Evolutionary conservation across 2,329 filamentous ascomycete species (phyloP).

Genomic region (Aspergillus hortae): DNA sequence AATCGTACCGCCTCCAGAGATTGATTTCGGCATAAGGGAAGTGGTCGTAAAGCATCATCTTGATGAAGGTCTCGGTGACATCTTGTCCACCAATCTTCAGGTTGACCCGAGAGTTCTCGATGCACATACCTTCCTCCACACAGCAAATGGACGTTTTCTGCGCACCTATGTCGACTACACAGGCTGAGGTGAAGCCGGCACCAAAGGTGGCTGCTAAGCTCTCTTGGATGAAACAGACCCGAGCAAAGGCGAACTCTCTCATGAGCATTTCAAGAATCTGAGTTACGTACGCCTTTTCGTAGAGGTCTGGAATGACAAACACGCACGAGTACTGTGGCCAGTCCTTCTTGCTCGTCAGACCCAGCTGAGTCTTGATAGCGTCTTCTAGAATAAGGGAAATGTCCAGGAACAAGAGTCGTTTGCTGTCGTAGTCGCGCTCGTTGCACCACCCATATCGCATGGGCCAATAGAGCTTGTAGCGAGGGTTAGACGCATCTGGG

Average conservation of each 20-base stretch:
- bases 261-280: slow-evolving; percentile 80
- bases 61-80: slow-evolving; percentile 90
- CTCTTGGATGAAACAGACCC: slow-evolving; percentile 92
- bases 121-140: slow-evolving; percentile 90
- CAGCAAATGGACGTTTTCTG: slow-evolving; percentile 97
- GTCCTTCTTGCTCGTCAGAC: slow-evolving; percentile 70
- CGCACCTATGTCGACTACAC: slow-evolving; percentile 92
- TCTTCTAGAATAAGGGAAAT: slow-evolving; percentile 83
- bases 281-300: slow-evolving; percentile 90
- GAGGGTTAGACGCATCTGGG: slow-evolving; percentile 81
- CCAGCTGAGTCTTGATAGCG: slow-evolving; percentile 80
- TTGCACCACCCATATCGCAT: slow-evolving; percentile 84
- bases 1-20: slow-evolving; percentile 83
- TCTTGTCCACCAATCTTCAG: slow-evolving; percentile 91
- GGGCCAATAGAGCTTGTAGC: slow-evolving; percentile 92
- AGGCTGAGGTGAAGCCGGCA: slow-evolving; percentile 88
- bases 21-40: slow-evolving; percentile 97
- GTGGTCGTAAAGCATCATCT: slow-evolving; percentile 96
- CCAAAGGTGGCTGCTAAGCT: slow-evolving; percentile 93
- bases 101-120: slow-evolving; percentile 93
- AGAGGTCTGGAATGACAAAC: slow-evolving; percentile 94
- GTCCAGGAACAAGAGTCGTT: slow-evolving; percentile 78
- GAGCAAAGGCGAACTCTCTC: slow-evolving; percentile 82
- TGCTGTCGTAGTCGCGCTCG: slow-evolving; percentile 78
- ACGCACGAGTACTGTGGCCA: slow-evolving; percentile 92